phyloP scores from a whole-genome alignment of 2,329 filamentous ascomycete genomes.

The Fusarium heterosporum region DNA sequence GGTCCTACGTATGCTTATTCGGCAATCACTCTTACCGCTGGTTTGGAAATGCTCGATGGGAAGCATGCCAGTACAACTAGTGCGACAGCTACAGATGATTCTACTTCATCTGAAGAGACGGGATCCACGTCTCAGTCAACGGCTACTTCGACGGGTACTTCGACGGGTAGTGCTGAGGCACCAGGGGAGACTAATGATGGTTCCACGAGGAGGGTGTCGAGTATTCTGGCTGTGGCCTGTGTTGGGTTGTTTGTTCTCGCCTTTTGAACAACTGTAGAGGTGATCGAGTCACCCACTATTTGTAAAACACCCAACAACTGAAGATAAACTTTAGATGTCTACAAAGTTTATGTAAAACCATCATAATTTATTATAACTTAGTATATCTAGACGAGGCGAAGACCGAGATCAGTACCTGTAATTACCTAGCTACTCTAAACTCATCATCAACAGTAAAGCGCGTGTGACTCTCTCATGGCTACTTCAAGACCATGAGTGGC shows the following conservation, averaged over 20 bases:
- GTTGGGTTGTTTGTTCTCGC: not conserved
- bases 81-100: not conserved
- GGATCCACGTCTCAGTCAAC: not conserved
- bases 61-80: not conserved
- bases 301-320: too few relatives aligned
- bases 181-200: not conserved
- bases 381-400: too few relatives aligned
- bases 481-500: not conserved
- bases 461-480: accelerated
- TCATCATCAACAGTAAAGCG: not conserved
- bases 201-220: accelerated
- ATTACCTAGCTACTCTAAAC: not conserved
- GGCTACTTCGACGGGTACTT: not conserved
- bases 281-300: too few relatives aligned
- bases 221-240: not conserved
- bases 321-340: too few relatives aligned
- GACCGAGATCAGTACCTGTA: too few relatives aligned
- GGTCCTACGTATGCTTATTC: conserved; percentile 3
- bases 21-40: not conserved
- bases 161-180: not conserved
- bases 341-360: too few relatives aligned
- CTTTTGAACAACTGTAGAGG: not conserved
- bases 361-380: too few relatives aligned
- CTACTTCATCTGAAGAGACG: not conserved
- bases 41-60: not conserved